Conservation (phyloP, 179 eudicot genomes). For the Sideroxylon spinosum region DNA sequence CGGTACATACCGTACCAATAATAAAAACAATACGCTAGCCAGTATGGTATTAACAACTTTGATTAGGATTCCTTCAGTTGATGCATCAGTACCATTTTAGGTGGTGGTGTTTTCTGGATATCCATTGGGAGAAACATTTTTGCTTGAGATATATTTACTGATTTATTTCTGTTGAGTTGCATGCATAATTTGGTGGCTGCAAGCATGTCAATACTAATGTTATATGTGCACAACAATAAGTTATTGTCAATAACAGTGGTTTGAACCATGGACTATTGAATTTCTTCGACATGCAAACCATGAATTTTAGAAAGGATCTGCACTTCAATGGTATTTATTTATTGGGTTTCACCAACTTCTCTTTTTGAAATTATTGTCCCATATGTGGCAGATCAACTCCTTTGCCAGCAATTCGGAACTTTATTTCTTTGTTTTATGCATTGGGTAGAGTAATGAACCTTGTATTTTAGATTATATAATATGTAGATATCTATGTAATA, state of each 20-base stretch:
- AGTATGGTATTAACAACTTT: too few species aligned
- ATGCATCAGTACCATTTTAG: neutral
- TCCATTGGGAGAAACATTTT: neutral
- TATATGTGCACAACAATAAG: neutral
- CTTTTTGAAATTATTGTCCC: neutral
- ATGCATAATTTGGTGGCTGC: neutral
- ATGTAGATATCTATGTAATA: neutral
- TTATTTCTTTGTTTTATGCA: constrained; percentile 5
- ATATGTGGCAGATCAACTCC: neutral
- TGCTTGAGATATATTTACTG: neutral
- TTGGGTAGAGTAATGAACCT: neutral
- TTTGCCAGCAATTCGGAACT: neutral
- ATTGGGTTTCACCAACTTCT: neutral
- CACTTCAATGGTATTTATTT: neutral
- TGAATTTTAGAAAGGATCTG: neutral
- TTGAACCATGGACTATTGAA: neutral
- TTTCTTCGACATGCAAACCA: neutral
- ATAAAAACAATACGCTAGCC: too few species aligned
- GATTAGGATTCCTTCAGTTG: too few species aligned
- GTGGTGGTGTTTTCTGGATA: neutral
- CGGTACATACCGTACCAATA: too few species aligned
- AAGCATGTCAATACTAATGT: neutral
- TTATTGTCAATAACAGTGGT: too few species aligned
- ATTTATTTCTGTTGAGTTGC: neutral
- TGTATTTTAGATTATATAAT: neutral